Base-by-base conservation (phyloP, 179 eudicot genomes). In the Dionaea muscipula region DNA sequence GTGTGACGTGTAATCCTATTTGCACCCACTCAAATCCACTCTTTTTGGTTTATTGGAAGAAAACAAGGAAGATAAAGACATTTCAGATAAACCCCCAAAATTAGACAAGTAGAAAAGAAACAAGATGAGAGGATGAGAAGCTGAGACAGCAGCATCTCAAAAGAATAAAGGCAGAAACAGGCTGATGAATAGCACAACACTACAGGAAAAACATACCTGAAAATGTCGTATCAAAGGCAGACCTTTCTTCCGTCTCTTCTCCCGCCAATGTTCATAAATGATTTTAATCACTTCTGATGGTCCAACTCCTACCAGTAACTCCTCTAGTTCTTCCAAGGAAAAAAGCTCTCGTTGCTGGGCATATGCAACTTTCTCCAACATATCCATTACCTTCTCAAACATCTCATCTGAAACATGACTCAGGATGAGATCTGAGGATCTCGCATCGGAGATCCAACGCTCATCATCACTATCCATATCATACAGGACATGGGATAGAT, bases 401-500 rank as follows among this genome's bases (percentile, higher is more conserved):
- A 73, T 59, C 55, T 81, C 87, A 53, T 80, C 85, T 55, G 87
- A 71, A 39, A 86, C 51, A 59, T 77, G 74, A 26, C 63, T 51
- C 53, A 51, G 66, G 43, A 57, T 67, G 28, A 31, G 53, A 25
- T 46, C 31, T 7, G 40, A 43, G 47, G 59, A 69, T 58, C 68
- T 68, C 18, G 57, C 68, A 45, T 55, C 64, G 38, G 61, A 65
- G 60, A 86, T 57, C 95, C 90, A 90, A 56, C 31, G 70, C 73
- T 90, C 97, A 67, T 90, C 97, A 35, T 90, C 97, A 62, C 95
- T 86, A 72, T 90, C 97, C 88, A 90, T 86, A 79, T 90, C 97
- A 77, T 90, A 86, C 26, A 86, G 56, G 38, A 78, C 68, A 63
- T 52, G 79, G 4, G 76, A 72, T 17, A 84, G 84, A 76, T 90